phyloP scores from a whole-genome alignment of 1,284 basidiomycete genomes.

The Cutaneotrichosporon arboriforme region DNA sequence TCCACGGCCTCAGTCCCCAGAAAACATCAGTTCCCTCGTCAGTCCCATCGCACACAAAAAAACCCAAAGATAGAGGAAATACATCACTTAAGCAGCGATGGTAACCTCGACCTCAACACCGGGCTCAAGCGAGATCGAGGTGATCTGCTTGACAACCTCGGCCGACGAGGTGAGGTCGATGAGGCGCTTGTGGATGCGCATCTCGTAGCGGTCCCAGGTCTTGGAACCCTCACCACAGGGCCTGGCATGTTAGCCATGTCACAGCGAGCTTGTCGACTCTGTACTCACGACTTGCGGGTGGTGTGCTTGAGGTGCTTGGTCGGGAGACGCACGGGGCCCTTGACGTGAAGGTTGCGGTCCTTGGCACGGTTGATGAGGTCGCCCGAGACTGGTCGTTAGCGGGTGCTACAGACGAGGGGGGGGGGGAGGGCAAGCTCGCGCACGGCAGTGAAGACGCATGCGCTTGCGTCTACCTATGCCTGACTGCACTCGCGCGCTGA shows the following conservation, averaged over 20 bases:
- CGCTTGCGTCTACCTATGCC: too few relatives aligned
- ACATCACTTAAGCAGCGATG: slow-evolving; percentile 58
- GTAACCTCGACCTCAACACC: slow-evolving; percentile 99
- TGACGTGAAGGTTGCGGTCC: slow-evolving; percentile 99
- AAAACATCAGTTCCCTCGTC: neutral
- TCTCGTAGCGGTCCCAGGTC: slow-evolving; percentile 99
- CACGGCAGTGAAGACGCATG: too few relatives aligned
- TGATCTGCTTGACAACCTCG: slow-evolving; percentile 99
- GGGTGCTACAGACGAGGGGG: too few relatives aligned
- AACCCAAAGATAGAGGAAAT: neutral
- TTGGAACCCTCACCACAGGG: slow-evolving; percentile 99
- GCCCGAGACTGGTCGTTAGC: slow-evolving; percentile 79
- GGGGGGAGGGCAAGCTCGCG: too few relatives aligned
- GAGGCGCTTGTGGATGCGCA: slow-evolving; percentile 99
- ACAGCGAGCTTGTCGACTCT: neutral
- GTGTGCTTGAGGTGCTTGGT: slow-evolving; percentile 99
- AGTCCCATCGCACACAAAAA: neutral
- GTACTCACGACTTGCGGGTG: slow-evolving; percentile 88
- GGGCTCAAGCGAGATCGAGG: slow-evolving; percentile 96
- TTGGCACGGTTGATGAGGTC: slow-evolving; percentile 99
- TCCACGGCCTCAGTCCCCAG: neutral
- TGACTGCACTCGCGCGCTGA: too few relatives aligned
- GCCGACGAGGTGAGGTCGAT: slow-evolving; percentile 98
- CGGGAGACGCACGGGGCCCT: slow-evolving; percentile 97
- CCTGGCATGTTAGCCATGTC: slow-evolving; percentile 52